These are phyloP conservation scores for Triglochin maritima DNA, from an alignment of 106 monocot species.

Conservation along the genomic window DNA sequence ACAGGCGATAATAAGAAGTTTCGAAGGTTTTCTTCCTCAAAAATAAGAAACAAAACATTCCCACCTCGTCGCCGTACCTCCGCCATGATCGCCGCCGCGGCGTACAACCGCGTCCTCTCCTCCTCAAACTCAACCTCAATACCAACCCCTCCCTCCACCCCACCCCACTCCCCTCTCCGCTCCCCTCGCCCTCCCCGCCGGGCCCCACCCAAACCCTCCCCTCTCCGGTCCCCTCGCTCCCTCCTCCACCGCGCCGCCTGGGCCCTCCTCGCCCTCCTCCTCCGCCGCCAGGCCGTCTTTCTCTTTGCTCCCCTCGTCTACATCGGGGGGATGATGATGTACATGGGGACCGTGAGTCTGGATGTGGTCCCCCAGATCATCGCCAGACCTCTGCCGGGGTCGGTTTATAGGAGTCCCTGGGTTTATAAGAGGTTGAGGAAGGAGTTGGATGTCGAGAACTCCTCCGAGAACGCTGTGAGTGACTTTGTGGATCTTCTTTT, in stretches of 20 bases:
- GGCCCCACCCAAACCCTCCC: not conserved
- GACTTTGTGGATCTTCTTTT: not conserved
- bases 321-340: slow-evolving; percentile 73
- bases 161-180: not conserved
- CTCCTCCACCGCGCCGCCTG: slow-evolving; percentile 1
- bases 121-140: not conserved
- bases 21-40: too few species aligned
- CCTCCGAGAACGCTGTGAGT: slow-evolving; percentile 30
- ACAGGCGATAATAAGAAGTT: too few species aligned
- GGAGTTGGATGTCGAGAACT: slow-evolving; percentile 76
- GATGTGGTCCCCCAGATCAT: slow-evolving; percentile 69
- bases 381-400: slow-evolving; percentile 42
- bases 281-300: slow-evolving; percentile 59
- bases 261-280: not conserved
- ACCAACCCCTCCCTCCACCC: slow-evolving; percentile 1
- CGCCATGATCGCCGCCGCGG: not conserved
- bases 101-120: slow-evolving; percentile 7
- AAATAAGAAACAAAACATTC: too few species aligned
- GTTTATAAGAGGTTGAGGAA: slow-evolving; percentile 48
- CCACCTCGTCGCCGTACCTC: too few species aligned
- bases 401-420: slow-evolving; percentile 77
- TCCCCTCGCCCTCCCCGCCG: too few species aligned
- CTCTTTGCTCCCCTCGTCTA: slow-evolving; percentile 88
- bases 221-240: not conserved
- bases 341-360: slow-evolving; percentile 80